Percentiles rank a stretch among this genome's conserved stretches.
phyloP scores from a whole-genome alignment of 2,329 filamentous ascomycete genomes.

The Hymenoscyphus linearis region DNA sequence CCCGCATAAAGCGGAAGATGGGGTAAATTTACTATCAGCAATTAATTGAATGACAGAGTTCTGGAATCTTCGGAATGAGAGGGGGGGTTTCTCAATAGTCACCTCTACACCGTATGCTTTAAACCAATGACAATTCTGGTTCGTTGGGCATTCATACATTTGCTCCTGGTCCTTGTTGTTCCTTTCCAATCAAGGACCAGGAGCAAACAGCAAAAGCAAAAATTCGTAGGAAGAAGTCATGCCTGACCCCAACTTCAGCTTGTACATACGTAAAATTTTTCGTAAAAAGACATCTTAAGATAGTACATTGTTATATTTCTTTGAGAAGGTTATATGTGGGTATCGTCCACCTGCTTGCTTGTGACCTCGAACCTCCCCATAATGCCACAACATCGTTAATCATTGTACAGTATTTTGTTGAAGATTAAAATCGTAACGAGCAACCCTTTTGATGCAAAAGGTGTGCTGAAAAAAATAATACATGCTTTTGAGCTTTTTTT shows the following conservation, averaged over 20 bases:
- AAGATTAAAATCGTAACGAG: background rate
- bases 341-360: background rate
- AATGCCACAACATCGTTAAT: background rate
- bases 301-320: background rate
- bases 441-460: background rate
- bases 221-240: too few species aligned
- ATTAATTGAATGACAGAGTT: too few species aligned
- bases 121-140: too few species aligned
- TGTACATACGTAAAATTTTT: background rate
- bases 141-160: too few species aligned
- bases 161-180: too few species aligned
- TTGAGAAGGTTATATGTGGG: background rate
- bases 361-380: background rate
- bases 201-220: too few species aligned
- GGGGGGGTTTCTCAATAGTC: too few species aligned
- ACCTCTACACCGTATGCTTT: too few species aligned
- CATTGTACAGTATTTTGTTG: background rate
- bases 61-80: too few species aligned
- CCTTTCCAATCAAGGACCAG: too few species aligned
- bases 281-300: background rate
- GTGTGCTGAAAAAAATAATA: background rate
- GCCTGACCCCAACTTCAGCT: background rate
- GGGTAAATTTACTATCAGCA: too few species aligned
- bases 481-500: conserved; percentile 4
- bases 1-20: too few species aligned